Evolutionary conservation across 1,284 basidiomycete species (phyloP).

Genomic region (Ustanciosporium gigantosporum): DNA sequence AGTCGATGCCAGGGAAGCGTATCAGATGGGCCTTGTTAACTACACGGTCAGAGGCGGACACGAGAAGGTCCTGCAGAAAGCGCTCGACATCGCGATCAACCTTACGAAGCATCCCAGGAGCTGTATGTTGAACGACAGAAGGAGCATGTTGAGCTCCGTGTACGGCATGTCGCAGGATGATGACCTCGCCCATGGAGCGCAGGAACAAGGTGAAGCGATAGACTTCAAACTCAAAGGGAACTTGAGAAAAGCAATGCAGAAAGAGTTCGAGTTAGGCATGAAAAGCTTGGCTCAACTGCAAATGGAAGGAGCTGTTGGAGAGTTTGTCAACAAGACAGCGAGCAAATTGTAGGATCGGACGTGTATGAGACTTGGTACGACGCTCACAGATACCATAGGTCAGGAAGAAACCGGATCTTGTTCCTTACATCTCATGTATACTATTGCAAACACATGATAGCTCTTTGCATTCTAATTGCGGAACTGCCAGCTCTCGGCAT

Average conservation of each 20-base stretch:
- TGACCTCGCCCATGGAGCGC: background rate
- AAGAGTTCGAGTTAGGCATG: slow-evolving; percentile 25
- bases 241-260: slow-evolving; percentile 20
- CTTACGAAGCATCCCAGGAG: slow-evolving; percentile 21
- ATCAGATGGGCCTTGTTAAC: slow-evolving; percentile 24
- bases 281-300: slow-evolving; percentile 16
- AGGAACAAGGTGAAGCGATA: background rate
- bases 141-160: slow-evolving; percentile 19
- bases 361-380: too few relatives aligned
- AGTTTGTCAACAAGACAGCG: slow-evolving; percentile 18
- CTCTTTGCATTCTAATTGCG: too few relatives aligned
- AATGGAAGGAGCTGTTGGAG: slow-evolving; percentile 24
- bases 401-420: too few relatives aligned
- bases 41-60: slow-evolving; percentile 8
- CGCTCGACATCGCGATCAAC: slow-evolving; percentile 10
- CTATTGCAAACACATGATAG: too few relatives aligned
- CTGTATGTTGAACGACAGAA: slow-evolving; percentile 37
- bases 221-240: slow-evolving; percentile 28
- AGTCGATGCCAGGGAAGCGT: slow-evolving; percentile 14
- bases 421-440: too few relatives aligned
- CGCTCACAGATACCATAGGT: too few relatives aligned
- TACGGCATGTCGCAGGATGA: slow-evolving; percentile 1
- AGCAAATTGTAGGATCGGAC: slow-evolving; percentile 13
- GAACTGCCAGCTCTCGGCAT: slow-evolving; percentile 49
- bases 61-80: slow-evolving; percentile 12